Evolutionary conservation across 2,329 filamentous ascomycete species (phyloP).

Genomic region (Beauveria pseudobassiana): DNA sequence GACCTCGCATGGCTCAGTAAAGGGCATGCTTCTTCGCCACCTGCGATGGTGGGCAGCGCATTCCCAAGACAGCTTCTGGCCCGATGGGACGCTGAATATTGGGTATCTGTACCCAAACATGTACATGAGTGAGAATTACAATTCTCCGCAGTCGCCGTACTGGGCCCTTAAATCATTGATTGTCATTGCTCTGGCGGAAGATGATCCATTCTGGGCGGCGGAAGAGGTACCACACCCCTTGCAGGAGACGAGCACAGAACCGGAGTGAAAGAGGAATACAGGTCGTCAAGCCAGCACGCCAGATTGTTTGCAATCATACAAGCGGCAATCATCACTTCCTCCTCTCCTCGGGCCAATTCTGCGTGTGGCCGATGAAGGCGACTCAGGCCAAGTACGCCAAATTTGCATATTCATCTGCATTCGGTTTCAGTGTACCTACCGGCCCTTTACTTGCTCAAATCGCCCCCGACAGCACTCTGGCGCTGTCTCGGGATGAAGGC

Average conservation of each 20-base stretch:
- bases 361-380: slow-evolving; percentile 30
- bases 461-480: slow-evolving; percentile 25
- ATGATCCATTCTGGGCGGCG: slow-evolving; percentile 37
- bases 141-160: slow-evolving; percentile 48
- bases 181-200: slow-evolving; percentile 26
- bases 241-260: not conserved
- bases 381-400: slow-evolving; percentile 39
- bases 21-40: slow-evolving; percentile 42
- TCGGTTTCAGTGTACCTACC: slow-evolving; percentile 36
- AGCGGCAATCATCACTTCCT: slow-evolving; percentile 33
- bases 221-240: slow-evolving; percentile 26
- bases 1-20: slow-evolving; percentile 30
- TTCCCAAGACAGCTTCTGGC: slow-evolving; percentile 36
- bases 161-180: slow-evolving; percentile 47
- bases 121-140: slow-evolving; percentile 50
- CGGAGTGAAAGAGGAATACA: not conserved
- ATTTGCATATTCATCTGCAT: slow-evolving; percentile 41
- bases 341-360: slow-evolving; percentile 32
- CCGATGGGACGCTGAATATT: slow-evolving; percentile 42
- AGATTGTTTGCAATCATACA: slow-evolving; percentile 35
- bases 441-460: slow-evolving; percentile 27
- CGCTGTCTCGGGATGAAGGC: slow-evolving; percentile 23
- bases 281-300: slow-evolving; percentile 22
- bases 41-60: slow-evolving; percentile 40
- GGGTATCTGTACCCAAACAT: slow-evolving; percentile 38